Evolutionary conservation across 805 yeast species (phyloP).

Genomic region (Metschnikowia picachoensis): DNA sequence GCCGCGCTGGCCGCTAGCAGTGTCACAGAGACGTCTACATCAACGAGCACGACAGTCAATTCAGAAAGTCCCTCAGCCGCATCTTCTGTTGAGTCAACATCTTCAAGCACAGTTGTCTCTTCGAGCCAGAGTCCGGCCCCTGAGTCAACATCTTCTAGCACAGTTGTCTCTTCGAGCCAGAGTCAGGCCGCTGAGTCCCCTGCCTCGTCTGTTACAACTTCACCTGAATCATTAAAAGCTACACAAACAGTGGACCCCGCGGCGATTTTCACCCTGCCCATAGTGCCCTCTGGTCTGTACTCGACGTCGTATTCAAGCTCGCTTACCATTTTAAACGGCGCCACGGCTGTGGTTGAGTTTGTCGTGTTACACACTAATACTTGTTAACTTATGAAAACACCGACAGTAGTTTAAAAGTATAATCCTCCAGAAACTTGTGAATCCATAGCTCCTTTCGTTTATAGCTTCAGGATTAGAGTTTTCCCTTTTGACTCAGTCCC

Average conservation of each 20-base stretch:
- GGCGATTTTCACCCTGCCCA: neutral
- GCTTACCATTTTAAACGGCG: conserved; percentile 20
- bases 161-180: neutral
- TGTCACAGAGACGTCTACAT: too few species aligned
- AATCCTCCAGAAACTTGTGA: too few species aligned
- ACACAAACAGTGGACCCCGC: too few species aligned
- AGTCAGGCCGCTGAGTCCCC: conserved; percentile 5
- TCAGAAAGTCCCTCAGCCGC: neutral
- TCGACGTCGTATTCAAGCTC: conserved; percentile 22
- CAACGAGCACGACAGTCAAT: neutral
- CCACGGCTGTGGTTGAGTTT: conserved; percentile 23
- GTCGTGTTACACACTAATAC: conserved; percentile 21
- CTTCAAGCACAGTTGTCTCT: neutral
- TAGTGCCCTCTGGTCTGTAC: conserved; percentile 17
- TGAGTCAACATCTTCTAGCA: neutral
- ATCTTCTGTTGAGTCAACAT: conserved; percentile 5
- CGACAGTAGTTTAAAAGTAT: too few species aligned
- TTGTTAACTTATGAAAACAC: conserved; percentile 12
- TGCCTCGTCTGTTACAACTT: neutral
- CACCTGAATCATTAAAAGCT: too few species aligned
- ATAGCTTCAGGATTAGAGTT: too few species aligned
- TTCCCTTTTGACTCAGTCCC: too few species aligned
- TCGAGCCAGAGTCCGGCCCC: neutral
- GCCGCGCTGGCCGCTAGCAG: neutral
- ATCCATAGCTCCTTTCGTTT: too few species aligned